These are phyloP conservation scores for Cystofilobasidium macerans DNA, from an alignment of 768 basidiomycete species.

Conservation along the genomic window DNA sequence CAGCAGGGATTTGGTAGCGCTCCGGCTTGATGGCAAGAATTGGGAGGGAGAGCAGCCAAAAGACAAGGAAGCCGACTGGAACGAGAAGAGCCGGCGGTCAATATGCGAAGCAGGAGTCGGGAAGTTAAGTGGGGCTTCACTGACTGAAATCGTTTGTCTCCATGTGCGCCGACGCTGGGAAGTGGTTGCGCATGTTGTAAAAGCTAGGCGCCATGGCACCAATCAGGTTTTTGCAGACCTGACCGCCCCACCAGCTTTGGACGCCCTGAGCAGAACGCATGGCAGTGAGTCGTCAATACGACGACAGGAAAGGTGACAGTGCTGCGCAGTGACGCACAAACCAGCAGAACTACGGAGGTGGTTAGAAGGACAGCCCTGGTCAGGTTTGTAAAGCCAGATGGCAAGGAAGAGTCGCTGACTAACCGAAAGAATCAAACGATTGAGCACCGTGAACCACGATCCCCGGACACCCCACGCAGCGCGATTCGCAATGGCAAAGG, in stretches of 20 bases:
- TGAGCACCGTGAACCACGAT: conserved; percentile 27
- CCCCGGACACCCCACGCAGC: conserved; percentile 23
- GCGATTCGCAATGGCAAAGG: conserved; percentile 34
- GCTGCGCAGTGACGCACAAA: too few species aligned
- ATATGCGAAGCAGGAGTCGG: not conserved
- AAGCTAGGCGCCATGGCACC: conserved; percentile 28
- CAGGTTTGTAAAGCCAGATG: not conserved
- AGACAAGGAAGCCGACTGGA: conserved; percentile 26
- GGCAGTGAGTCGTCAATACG: conserved; percentile 18
- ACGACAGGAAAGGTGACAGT: conserved; percentile 4
- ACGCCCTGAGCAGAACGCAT: conserved; percentile 16
- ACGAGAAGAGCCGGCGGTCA: not conserved
- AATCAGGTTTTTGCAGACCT: conserved; percentile 31
- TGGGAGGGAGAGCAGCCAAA: conserved; percentile 31
- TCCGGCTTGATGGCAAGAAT: conserved; percentile 31
- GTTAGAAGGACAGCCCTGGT: not conserved
- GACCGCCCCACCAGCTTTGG: conserved; percentile 31
- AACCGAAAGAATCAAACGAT: conserved; percentile 27
- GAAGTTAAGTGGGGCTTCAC: not conserved
- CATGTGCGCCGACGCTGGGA: conserved; percentile 28
- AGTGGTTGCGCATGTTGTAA: conserved; percentile 32
- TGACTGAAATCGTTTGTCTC: conserved; percentile 29
- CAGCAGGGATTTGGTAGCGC: conserved; percentile 31
- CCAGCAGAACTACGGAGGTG: too few species aligned
- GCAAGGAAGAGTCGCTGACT: conserved; percentile 11